Base-by-base conservation (phyloP, 805 yeast species). In the Wickerhamomyces bisporus region DNA sequence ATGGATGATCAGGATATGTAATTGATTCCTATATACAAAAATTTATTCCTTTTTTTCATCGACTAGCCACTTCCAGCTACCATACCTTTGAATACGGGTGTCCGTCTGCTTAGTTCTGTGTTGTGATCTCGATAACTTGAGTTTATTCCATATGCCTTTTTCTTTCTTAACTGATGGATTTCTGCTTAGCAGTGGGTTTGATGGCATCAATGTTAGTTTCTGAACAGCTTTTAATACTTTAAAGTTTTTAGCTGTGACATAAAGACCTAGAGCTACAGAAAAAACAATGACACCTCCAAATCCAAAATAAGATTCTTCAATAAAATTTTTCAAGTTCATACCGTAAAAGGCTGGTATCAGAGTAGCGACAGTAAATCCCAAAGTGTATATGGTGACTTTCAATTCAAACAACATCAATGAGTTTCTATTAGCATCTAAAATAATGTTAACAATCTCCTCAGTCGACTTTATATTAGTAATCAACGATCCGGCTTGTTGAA, bases 391-490 rank as follows among this genome's bases (percentile, higher is more conserved):
- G 0, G 94, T 78, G 13, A 88, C 77, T 50, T 85, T 82, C 45
- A 89, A 65, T 53, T 89, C 95, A 48, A 83, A 79, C 40, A 89
- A 70, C 95, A 89, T 86, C 44, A 89, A 65, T 3, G 95, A 77
- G 61, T 89, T 89, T 64, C 97, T 77, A 53, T 87, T 87, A 3
- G 96, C 86, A 59, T 89, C 97, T 38, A 89, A 61, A 43, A 89
- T 88, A 51, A 89, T 88, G 55, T 88, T 88, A 42, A 86, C 89
- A 55, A 89, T 86, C 52, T 89, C 97, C 55, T 88, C 96, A 0
- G 97, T 89, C 13, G 93, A 85, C 53, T 79, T 79, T 49, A 89
- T 86, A 55, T 89, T 95, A 49, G 79, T 80, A 16, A 85, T 75
- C 39, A 88, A 64, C 4, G 91, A 81, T 31, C 86, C 95, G 0